phyloP scores from a whole-genome alignment of 495 filamentous ascomycete species.

The Trichocladium antarcticum region DNA sequence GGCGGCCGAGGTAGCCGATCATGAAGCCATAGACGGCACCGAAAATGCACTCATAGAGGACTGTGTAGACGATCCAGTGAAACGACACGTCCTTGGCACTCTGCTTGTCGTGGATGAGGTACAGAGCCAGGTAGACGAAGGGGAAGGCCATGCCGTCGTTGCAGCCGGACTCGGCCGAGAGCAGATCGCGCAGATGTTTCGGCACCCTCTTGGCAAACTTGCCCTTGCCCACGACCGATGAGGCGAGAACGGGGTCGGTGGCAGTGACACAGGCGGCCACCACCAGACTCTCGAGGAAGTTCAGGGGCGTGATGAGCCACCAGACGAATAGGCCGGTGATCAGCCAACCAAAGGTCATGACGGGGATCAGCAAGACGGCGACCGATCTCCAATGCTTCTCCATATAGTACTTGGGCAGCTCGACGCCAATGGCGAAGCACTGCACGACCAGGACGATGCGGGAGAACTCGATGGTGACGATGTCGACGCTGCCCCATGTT shows the following conservation, averaged over 20 bases:
- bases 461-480: constrained; percentile 93
- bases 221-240: constrained; percentile 96
- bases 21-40: constrained; percentile 81
- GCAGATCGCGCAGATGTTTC: constrained; percentile 87
- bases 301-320: constrained; percentile 77
- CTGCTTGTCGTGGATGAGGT: constrained; percentile 70
- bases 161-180: constrained; percentile 96
- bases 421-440: constrained; percentile 98
- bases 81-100: constrained; percentile 57
- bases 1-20: constrained; percentile 79
- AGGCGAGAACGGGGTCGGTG: constrained; percentile 94
- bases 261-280: constrained; percentile 92
- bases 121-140: constrained; percentile 87
- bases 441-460: constrained; percentile 96
- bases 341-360: constrained; percentile 97
- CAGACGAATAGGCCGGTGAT: constrained; percentile 91
- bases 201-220: constrained; percentile 97
- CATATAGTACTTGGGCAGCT: constrained; percentile 97
- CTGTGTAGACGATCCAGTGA: constrained; percentile 82
- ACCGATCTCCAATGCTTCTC: constrained; percentile 96
- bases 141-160: constrained; percentile 99
- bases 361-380: constrained; percentile 73
- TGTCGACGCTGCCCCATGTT: constrained; percentile 86
- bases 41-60: constrained; percentile 94
- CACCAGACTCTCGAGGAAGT: constrained; percentile 79